A percentile compares a stretch with the other conserved stretches of the same genome.
These are phyloP conservation scores for Aspergillus sergii DNA, from an alignment of 2,329 filamentous ascomycete species.

Conservation along the genomic window DNA sequence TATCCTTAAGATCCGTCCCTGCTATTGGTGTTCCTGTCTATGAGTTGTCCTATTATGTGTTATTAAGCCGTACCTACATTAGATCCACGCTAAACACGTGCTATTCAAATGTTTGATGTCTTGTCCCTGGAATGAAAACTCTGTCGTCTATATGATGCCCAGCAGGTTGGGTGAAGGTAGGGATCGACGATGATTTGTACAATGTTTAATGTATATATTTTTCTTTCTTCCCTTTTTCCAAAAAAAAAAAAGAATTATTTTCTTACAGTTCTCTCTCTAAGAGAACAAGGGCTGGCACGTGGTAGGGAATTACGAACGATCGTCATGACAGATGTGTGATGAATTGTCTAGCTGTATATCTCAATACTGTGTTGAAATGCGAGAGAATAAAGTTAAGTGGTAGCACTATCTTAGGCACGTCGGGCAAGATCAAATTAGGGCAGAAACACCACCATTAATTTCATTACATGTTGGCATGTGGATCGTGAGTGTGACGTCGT, in stretches of 20 bases:
- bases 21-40: constrained; percentile 13
- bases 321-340: too few species aligned
- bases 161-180: neutral
- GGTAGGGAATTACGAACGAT: neutral
- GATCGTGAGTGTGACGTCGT: neutral
- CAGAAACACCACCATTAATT: neutral
- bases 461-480: neutral
- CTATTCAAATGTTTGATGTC: neutral
- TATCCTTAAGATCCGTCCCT: constrained; percentile 11
- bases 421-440: neutral
- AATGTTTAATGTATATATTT: neutral
- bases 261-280: neutral
- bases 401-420: neutral
- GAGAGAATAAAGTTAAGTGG: neutral
- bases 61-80: constrained; percentile 1
- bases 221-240: neutral
- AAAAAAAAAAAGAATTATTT: neutral
- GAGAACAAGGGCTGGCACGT: neutral
- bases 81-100: neutral
- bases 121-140: neutral
- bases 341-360: too few species aligned
- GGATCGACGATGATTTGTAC: neutral
- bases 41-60: constrained; percentile 3
- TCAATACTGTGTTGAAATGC: too few species aligned
- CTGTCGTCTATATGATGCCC: neutral